Evolutionary conservation across 129 eudicot species (phyloP), one percentile per base, ranked within the genome.

Genomic region (Gnaphalium uliginosum): DNA sequence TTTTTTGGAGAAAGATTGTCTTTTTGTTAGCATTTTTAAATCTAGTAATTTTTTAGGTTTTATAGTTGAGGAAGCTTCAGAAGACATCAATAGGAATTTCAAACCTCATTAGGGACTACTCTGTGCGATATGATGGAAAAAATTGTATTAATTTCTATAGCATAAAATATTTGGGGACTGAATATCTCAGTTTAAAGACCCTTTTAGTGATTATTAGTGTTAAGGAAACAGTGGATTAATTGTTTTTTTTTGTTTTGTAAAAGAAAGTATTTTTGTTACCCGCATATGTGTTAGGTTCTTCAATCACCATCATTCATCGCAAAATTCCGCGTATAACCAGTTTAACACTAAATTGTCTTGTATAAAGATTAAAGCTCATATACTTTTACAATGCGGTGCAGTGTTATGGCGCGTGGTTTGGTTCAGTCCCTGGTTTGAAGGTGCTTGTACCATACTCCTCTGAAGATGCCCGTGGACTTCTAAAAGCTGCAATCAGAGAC

Each of bases 381-480:
- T 43, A 46, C 9, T 37, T 63, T 79, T 71, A 6, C 23, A 30
- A 68, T 79, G 63, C 39, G 50, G 57, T 76, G 63, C 77, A 89
- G 95, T 89, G 95, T 77, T 89, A 86, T 71, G 95, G 90, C 17
- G 85, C 95, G 14, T 89, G 95, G 95, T 89, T 81, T 56, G 89
- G 85, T 24, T 46, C 90, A 9, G 73, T 78, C 67, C 95, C 91
- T 33, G 89, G 94, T 27, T 71, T 89, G 73, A 89, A 89, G 39
- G 94, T 89, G 69, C 74, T 89, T 33, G 83, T 85, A 11, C 95
- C 95, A 9, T 89, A 89, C 79, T 89, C 95, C 21, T 84, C 95
- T 10, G 95, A 89, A 82, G 95, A 89, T 82, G 89, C 89, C 50
- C 91, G 95, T 75, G 95, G 95, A 14, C 89, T 89, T 73, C 77